Base-by-base conservation (phyloP, 768 basidiomycete species). In the Mycena olivaceomarginata region DNA sequence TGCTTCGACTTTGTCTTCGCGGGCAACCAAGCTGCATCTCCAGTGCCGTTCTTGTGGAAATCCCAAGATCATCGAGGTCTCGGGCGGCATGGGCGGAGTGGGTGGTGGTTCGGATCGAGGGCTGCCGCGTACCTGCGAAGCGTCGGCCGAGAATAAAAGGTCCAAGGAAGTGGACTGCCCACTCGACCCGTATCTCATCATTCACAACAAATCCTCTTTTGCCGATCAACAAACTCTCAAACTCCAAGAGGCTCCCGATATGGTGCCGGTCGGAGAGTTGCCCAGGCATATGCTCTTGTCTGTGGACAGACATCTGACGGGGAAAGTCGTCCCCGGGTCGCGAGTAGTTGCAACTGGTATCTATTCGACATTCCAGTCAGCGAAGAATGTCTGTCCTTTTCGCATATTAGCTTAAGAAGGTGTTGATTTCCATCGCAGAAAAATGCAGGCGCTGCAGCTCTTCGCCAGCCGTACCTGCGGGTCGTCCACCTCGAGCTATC, bases 201-300 rank as follows among this genome's bases (percentile, higher is more conserved):
- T 99, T 18, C 98, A 99, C 85, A 94, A 97, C 48, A 96, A 97
- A 86, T 99, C 97, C 43, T 90, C 92, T 8, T 99, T 99, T 82
- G 94, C 97, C 10, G 98, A 99, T 83, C 97, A 98, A 80, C 98
- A 99, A 85, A 95, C 93, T 13, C 90, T 99, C 80, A 99, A 99
- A 84, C 91, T 99, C 15, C 98, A 99, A 85, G 98, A 99, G 85
- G 98, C 98, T 20, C 98, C 98, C 0, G 98, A 99, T 84, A 98
- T 99, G 97, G 98, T 99, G 1, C 98, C 98, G 0, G 98, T 99
- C 37, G 98, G 98, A 90, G 98, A 99, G 83, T 89, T 99, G 56
- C 98, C 98, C 11, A 88, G 98, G 65, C 98, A 99, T 83, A 97
- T 99, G 91, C 90, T 98, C 67, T 88, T 99, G 37, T 98, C 96